Evolutionary conservation across 208 protist species (phyloP).

Genomic region (Leishmania major): DNA sequence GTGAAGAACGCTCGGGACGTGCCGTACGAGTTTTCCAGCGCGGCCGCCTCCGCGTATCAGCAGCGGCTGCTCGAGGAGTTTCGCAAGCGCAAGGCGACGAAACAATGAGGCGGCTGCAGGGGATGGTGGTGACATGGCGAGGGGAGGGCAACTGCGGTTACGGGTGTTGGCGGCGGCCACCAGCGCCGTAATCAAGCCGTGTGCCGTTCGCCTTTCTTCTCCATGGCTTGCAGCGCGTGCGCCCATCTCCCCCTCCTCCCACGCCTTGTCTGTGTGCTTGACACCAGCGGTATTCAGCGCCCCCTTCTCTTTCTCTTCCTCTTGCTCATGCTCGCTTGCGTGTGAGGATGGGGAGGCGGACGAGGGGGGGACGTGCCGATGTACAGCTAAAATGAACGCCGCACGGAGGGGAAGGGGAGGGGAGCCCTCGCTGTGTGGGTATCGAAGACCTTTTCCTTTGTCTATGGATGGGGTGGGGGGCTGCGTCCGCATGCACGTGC

Average conservation of each 20-base stretch:
- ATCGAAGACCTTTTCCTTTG: too few relatives aligned
- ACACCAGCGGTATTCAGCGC: neutral
- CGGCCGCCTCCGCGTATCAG: conserved; percentile 82
- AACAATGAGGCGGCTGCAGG: neutral
- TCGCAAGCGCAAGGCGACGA: conserved; percentile 39
- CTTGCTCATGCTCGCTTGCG: neutral
- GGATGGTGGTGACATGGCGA: neutral
- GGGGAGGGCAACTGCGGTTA: neutral
- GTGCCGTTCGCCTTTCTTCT: neutral
- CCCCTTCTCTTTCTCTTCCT: neutral
- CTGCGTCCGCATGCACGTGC: too few relatives aligned
- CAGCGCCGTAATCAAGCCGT: neutral
- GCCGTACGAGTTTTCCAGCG: conserved; percentile 73
- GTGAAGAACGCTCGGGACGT: conserved; percentile 40
- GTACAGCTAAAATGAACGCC: neutral
- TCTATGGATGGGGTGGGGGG: too few relatives aligned
- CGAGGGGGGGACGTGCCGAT: neutral
- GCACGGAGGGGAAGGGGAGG: neutral
- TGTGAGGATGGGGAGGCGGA: neutral
- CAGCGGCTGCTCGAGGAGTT: conserved; percentile 79
- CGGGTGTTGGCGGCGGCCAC: neutral
- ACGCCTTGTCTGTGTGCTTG: neutral
- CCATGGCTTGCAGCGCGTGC: neutral
- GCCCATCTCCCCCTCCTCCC: neutral
- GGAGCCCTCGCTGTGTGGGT: too few relatives aligned